Base-by-base conservation (phyloP, 352 stramenopile genomes). In the Globisporangium nodosum region DNA sequence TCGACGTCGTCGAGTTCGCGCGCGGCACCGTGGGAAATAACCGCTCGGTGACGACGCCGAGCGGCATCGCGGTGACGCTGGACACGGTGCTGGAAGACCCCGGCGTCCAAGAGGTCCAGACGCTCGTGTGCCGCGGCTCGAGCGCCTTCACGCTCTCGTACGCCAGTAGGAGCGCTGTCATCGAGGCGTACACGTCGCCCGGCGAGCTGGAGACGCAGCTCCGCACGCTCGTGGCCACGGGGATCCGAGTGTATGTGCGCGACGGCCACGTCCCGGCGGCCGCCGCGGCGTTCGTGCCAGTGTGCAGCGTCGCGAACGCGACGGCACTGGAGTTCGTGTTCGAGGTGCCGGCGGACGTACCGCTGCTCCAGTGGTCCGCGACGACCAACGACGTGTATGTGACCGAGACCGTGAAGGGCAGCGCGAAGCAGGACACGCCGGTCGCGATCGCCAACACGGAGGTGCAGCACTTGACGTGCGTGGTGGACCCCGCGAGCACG, bases 1-100 rank as follows among this genome's bases (percentile, higher is more conserved):
- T 92, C 5, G 68, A 86, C 8, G 71, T 85, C 0, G 20, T 69
- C 4, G 72, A 92, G 58, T 68, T 84, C 0, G 65, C 79, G 16
- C 63, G 64, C 27, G 85, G 82, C 8, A 83, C 81, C 0, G 49
- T 74, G 0, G 82, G 82, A 0, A 94, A 94, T 61, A 90, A 94
- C 49, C 69, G 82, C 8, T 83, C 79, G 0, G 56, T 92, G 2
- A 69, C 61, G 2, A 61, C 65, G 5, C 85, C 79, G 6, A 81
- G 43, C n/a, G 75, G 76, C 49, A 87, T 88, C 3, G 47, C 42
- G 2, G 66, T 94, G 16, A 71, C 66, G 0, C 63, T 91, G 56
- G 70, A 63, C 9, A 90, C 80, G 0, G 78, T 66, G 0, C 53
- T 71, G 3, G 64, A 90, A 58, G 63, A 88, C 18, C 78, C 85